A percentile compares a stretch with the other conserved stretches of the same genome.
These are phyloP conservation scores for Kalaharituber pfeilii DNA, from an alignment of 2,329 filamentous ascomycete species.

Conservation along the genomic window DNA sequence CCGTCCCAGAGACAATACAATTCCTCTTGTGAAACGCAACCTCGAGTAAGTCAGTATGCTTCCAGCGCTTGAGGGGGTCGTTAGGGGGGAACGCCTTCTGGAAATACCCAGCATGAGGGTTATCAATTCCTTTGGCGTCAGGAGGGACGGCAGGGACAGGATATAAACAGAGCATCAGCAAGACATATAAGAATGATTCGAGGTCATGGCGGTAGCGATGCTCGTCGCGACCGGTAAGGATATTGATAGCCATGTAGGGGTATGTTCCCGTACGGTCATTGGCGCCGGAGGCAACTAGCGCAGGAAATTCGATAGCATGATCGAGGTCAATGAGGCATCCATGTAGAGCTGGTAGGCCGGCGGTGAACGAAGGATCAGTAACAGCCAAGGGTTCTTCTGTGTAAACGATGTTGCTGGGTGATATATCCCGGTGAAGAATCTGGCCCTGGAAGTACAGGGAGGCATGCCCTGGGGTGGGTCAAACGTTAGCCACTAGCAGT, in stretches of 20 bases:
- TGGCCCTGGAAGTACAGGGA: not conserved
- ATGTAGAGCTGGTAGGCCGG: too few species aligned
- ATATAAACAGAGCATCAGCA: not conserved
- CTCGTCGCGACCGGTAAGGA: not conserved
- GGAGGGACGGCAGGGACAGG: not conserved
- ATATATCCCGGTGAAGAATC: conserved; percentile 3
- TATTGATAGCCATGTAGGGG: not conserved
- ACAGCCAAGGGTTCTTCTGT: too few species aligned
- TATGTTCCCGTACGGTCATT: not conserved
- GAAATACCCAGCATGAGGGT: too few species aligned
- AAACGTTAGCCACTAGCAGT: too few species aligned
- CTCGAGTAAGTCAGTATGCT: too few species aligned
- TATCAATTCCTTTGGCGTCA: too few species aligned
- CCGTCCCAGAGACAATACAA: not conserved
- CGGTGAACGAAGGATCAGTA: too few species aligned
- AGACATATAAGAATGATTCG: not conserved
- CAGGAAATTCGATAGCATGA: not conserved
- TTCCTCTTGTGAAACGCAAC: not conserved
- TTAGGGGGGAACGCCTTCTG: not conserved
- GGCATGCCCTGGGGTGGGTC: too few species aligned
- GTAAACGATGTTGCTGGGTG: conserved; percentile 1
- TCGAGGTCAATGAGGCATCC: conserved; percentile 1
- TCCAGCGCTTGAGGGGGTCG: not conserved
- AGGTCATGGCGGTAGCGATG: not conserved
- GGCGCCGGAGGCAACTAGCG: not conserved